Conservation (phyloP, 2,329 filamentous ascomycete genomes). For the Trichoderma sp. region DNA sequence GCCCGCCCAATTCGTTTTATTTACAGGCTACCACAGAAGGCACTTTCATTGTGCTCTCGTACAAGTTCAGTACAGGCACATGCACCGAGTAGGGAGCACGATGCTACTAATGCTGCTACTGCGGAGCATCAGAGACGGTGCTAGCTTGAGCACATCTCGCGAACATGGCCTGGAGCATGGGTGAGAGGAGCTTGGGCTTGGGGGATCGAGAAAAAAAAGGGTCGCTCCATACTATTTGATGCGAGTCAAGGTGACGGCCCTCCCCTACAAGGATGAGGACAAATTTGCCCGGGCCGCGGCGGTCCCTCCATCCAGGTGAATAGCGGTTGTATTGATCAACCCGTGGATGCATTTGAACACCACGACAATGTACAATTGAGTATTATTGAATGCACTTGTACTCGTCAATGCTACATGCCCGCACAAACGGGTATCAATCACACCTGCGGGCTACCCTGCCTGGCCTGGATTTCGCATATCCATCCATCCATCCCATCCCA, state of each 20-base stretch:
- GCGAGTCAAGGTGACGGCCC: conserved; percentile 6
- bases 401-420: background rate
- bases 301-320: background rate
- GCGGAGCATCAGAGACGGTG: background rate
- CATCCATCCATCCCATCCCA: background rate
- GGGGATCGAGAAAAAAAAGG: background rate
- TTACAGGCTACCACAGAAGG: background rate
- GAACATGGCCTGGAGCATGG: background rate
- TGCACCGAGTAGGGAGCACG: background rate
- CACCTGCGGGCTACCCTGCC: background rate
- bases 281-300: background rate
- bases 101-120: background rate
- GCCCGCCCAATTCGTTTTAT: background rate
- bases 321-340: background rate
- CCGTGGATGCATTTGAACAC: background rate
- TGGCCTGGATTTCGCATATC: background rate
- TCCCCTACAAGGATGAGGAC: background rate
- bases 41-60: background rate
- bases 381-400: background rate
- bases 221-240: conserved; percentile 4
- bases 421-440: background rate
- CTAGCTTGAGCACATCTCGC: conserved; percentile 1
- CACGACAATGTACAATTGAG: background rate
- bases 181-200: background rate
- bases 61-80: background rate